These are phyloP conservation scores for Fraxinus ornus DNA, from an alignment of 305 asterid genomes.

Conservation along the genomic window DNA sequence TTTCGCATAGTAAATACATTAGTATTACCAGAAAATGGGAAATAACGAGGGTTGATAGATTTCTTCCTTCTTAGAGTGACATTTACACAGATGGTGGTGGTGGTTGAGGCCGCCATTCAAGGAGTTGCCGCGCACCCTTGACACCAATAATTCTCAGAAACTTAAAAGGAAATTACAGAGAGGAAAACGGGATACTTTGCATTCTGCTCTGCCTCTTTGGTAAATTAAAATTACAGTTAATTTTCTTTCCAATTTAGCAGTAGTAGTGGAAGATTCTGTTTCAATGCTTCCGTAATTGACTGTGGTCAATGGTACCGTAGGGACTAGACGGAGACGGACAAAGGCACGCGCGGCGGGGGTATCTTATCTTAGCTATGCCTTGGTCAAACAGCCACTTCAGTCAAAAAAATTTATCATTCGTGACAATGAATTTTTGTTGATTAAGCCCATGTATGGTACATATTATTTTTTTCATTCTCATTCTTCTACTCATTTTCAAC, in stretches of 20 bases:
- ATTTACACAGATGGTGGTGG: slow-evolving; percentile 18
- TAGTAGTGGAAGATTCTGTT: not conserved
- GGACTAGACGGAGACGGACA: no score
- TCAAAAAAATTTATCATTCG: no score
- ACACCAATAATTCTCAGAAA: not conserved
- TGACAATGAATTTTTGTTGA: no score
- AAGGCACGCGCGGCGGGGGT: no score
- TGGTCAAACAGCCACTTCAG: no score
- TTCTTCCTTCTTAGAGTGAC: slow-evolving; percentile 18
- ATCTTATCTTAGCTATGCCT: no score
- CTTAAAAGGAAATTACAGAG: not conserved
- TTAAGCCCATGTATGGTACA: no score
- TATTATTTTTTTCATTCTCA: no score
- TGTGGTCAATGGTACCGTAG: not conserved
- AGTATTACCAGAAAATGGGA: slow-evolving; percentile 7
- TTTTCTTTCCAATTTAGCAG: not conserved
- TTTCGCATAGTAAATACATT: not conserved
- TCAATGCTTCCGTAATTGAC: not conserved
- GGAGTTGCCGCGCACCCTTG: not conserved
- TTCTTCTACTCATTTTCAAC: no score
- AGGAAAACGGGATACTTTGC: not conserved
- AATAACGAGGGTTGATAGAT: slow-evolving; percentile 16
- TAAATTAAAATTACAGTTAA: not conserved
- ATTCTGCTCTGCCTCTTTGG: not conserved
- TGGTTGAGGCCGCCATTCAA: slow-evolving; percentile 29